Conservation (phyloP, 805 yeast species). For the Metschnikowia picachoensis region DNA sequence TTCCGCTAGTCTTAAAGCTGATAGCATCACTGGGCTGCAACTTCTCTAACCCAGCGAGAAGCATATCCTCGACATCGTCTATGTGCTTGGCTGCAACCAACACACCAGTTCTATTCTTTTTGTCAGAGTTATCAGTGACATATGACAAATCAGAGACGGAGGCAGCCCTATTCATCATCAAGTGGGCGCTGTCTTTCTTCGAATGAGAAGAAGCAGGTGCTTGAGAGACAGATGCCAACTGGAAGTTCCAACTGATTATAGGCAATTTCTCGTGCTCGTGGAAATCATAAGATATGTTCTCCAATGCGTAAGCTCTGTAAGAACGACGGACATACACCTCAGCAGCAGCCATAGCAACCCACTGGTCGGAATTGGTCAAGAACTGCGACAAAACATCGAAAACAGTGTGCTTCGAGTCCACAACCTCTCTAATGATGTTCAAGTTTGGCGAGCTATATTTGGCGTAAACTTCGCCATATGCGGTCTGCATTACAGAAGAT, state of each 20-base stretch:
- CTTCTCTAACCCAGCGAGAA: slow-evolving; percentile 69
- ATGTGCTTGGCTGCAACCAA: slow-evolving; percentile 76
- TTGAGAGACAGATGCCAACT: slow-evolving; percentile 71
- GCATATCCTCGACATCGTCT: slow-evolving; percentile 85
- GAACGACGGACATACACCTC: slow-evolving; percentile 97
- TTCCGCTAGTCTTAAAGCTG: slow-evolving; percentile 30
- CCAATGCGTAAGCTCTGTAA: slow-evolving; percentile 90
- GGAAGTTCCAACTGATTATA: slow-evolving; percentile 83
- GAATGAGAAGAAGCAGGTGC: slow-evolving; percentile 67
- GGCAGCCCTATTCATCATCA: slow-evolving; percentile 73
- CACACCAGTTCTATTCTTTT: slow-evolving; percentile 78
- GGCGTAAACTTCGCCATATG: slow-evolving; percentile 78
- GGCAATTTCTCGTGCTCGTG: slow-evolving; percentile 50
- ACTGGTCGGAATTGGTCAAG: slow-evolving; percentile 75
- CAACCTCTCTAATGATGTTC: slow-evolving; percentile 80
- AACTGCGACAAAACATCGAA: slow-evolving; percentile 95
- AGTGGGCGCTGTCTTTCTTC: slow-evolving; percentile 32
- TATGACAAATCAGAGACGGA: slow-evolving; percentile 91
- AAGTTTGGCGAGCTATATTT: slow-evolving; percentile 80
- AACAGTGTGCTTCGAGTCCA: slow-evolving; percentile 93
- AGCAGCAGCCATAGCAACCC: slow-evolving; percentile 93
- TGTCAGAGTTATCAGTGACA: slow-evolving; percentile 68
- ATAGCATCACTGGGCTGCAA: slow-evolving; percentile 50
- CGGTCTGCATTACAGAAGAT: slow-evolving; percentile 83
- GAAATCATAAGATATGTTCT: slow-evolving; percentile 62